Base-by-base conservation (phyloP, 441 rosid species). In the Pelargonium australe region DNA sequence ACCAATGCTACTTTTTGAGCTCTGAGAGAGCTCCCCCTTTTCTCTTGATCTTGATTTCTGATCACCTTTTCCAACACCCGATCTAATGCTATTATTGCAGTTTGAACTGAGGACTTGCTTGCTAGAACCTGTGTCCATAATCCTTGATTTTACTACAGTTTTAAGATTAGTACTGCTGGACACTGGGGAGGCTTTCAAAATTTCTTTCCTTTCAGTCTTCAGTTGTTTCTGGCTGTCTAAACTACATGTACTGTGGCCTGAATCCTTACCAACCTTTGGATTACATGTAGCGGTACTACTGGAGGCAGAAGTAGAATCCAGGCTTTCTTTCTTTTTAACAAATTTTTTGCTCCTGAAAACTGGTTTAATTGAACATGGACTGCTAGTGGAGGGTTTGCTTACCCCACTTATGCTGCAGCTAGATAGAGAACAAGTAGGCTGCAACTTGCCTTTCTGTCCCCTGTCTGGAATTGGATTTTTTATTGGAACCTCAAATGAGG, bases 1-100 rank as follows among this genome's bases (percentile, higher is more conserved):
- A 70, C 90, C 91, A 1, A 87, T 84, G 80, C 93, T 90, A 78
- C 96, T 86, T 81, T 90, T 90, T n/a, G 91, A 90, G 83, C 89
- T 89, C 68, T 85, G 93, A 47, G 96, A 87, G 79, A 86, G 82
- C 66, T 87, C 89, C 7, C 86, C 86, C 74, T 86, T 87, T 53
- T 84, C 91, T 73, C 85, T 81, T 69, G 86, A 80, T 72, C 83
- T 78, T 67, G 86, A 81, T 75, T 73, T 81, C 64, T 82, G 89
- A 65, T 86, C 90, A 68, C 77, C 73, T 79, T 77, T 85, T 43
- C 67, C 60, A 69, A 79, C 70, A 45, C 73, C 20, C 45, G 77
- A 71, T 73, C 76, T 84, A 43, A 67, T 68, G 75, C 74, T 72
- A 63, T 62, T 70, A 68, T 51, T 69, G 43, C 80, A 72, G 69